phyloP scores from a whole-genome alignment of 208 protist genomes.

The Trypanosoma conorhini region DNA sequence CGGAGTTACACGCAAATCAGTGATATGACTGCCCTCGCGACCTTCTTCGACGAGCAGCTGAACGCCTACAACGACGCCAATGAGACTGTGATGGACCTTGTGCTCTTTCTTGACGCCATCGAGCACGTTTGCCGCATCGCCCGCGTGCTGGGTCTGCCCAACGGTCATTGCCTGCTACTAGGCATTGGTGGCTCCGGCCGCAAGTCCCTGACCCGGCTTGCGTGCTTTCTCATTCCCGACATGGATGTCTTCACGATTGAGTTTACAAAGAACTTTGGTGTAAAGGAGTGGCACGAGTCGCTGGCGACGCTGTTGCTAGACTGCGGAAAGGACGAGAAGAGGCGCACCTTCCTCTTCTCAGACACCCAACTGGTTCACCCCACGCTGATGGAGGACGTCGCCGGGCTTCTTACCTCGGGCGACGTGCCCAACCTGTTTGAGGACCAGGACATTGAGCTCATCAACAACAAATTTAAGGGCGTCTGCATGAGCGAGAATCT shows the following conservation, averaged over 20 bases:
- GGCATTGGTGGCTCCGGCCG: slow-evolving; percentile 98
- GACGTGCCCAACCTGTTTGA: slow-evolving; percentile 98
- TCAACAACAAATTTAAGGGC: slow-evolving; percentile 94
- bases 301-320: slow-evolving; percentile 93
- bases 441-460: slow-evolving; percentile 95
- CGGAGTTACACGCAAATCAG: slow-evolving; percentile 90
- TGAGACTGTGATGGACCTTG: slow-evolving; percentile 94
- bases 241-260: slow-evolving; percentile 96
- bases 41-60: slow-evolving; percentile 82
- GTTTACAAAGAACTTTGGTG: slow-evolving; percentile 96
- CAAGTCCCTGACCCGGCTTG: slow-evolving; percentile 95
- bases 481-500: slow-evolving; percentile 91
- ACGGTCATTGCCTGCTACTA: slow-evolving; percentile 96
- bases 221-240: slow-evolving; percentile 93
- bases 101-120: slow-evolving; percentile 97
- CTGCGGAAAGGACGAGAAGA: slow-evolving; percentile 96
- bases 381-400: slow-evolving; percentile 98
- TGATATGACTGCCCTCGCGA: slow-evolving; percentile 74
- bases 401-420: slow-evolving; percentile 95
- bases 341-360: slow-evolving; percentile 96
- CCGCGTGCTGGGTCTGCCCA: slow-evolving; percentile 93
- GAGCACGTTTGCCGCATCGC: slow-evolving; percentile 97
- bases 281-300: slow-evolving; percentile 96
- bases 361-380: slow-evolving; percentile 97
- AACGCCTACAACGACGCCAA: slow-evolving; percentile 95